Conservation (phyloP, 208 protist species). For the Trichomonas gallinae region DNA sequence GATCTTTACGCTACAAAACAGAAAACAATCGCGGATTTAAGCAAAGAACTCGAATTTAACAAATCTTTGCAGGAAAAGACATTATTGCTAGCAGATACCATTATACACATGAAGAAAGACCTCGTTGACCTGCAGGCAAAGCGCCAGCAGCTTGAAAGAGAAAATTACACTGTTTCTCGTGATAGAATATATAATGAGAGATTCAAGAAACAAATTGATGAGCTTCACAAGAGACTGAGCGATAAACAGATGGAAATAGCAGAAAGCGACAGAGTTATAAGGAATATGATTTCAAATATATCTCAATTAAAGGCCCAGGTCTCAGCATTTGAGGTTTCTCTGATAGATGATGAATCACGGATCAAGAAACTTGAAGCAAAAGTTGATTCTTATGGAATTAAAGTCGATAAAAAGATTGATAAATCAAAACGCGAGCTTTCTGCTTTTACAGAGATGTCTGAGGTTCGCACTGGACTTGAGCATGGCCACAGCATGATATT, state of each 20-base stretch:
- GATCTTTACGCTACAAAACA: background rate
- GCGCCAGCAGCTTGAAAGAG: background rate
- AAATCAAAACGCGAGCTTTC: background rate
- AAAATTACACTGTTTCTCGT: background rate
- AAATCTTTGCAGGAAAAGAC: background rate
- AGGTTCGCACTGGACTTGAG: background rate
- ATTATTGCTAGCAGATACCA: background rate
- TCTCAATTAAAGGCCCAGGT: background rate
- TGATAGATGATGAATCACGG: background rate
- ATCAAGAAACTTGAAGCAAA: background rate
- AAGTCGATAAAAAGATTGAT: background rate
- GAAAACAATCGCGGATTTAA: background rate
- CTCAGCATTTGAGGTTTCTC: background rate
- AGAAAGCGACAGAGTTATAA: background rate
- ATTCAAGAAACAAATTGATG: background rate
- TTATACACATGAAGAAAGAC: background rate
- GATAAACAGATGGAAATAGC: background rate
- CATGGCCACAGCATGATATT: background rate
- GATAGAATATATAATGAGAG: background rate
- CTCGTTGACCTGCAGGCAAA: background rate
- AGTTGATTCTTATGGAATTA: background rate
- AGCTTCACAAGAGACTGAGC: background rate
- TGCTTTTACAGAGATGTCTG: background rate
- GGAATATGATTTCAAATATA: background rate
- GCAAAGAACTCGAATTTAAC: background rate